Base-by-base conservation (phyloP, 768 basidiomycete genomes). In the Paxillus rubicundulus region DNA sequence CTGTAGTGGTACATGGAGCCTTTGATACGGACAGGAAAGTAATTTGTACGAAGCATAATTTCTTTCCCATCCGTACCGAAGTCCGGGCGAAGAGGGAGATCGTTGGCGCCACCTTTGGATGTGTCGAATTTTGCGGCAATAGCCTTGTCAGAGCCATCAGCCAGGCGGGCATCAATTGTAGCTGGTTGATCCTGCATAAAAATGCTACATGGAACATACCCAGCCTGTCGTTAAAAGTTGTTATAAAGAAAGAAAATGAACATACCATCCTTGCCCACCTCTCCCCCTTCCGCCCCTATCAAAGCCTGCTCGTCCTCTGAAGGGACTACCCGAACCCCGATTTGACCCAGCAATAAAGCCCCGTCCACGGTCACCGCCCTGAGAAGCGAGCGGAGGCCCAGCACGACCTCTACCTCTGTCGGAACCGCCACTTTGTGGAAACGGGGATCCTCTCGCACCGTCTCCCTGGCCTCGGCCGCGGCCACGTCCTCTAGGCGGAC, bases 141-240 rank as follows among this genome's bases (percentile, higher is more conserved):
- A 20, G 64, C 61, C 54, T 70, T 67, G 61, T 78, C 73, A 2
- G 73, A 73, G 38, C 52, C 61, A 56, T 75, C 72, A 59, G 59
- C 18, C 72, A 65, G 52, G 72, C 89, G 89, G 47, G 76, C 70
- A 53, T 82, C 77, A 42, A 90, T 62, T n/a, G 76, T 72, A 54
- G 56, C 80, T 70, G 67, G 62, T 57, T 56, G 58, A 48, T 59
- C 63, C 33, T 65, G 64, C 44, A 67, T 67, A 61, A 77, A 79
- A 49, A 59, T 58, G 21, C 53, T 47, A 46, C 9, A 32, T 10
- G 24, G 24, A 24, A 34, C 34, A 48, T 16, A 17, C 36, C 13
- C 36, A 16, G 36, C 37, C 21, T 43, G 33, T 33, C 24, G 20
- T 16, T 17, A 10, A 43, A 36, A 16, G 9, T n/a, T 28, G 6